A percentile compares a stretch with the other conserved stretches of the same genome.
These are phyloP conservation scores for Acacia melanoxylon DNA, from an alignment of 306 rosid genomes.

Conservation along the genomic window DNA sequence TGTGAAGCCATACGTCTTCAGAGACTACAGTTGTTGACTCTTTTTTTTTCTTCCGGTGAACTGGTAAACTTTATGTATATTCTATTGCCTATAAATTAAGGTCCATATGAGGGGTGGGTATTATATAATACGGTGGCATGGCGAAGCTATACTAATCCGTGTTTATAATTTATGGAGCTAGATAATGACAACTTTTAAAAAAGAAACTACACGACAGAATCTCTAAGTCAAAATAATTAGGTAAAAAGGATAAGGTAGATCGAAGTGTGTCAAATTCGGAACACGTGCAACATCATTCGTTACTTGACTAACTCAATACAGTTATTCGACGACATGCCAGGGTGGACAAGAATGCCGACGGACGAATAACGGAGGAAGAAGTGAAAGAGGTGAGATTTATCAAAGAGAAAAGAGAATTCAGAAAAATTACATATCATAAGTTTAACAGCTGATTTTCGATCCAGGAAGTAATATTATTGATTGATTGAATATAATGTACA, in stretches of 20 bases:
- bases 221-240: constrained; percentile 19
- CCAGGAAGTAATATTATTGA: background rate
- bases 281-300: background rate
- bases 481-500: background rate
- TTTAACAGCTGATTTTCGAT: background rate
- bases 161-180: background rate
- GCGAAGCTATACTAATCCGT: background rate
- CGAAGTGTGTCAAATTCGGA: background rate
- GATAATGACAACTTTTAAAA: constrained; percentile 27
- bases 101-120: background rate
- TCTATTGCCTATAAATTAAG: background rate
- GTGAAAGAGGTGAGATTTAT: constrained; percentile 70
- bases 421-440: background rate
- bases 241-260: background rate
- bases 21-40: background rate
- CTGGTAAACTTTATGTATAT: background rate
- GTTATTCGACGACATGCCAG: constrained; percentile 39
- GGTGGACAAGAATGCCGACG: constrained; percentile 95
- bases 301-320: background rate
- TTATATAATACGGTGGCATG: background rate
- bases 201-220: background rate
- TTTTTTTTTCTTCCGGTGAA: no score
- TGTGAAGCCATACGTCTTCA: background rate
- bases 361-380: constrained; percentile 74
- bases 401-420: no score